A percentile compares a stretch with the other conserved stretches of the same genome.
These are phyloP conservation scores for Colletotrichum caudatum DNA, from an alignment of 2,329 filamentous ascomycete genomes.

Conservation along the genomic window DNA sequence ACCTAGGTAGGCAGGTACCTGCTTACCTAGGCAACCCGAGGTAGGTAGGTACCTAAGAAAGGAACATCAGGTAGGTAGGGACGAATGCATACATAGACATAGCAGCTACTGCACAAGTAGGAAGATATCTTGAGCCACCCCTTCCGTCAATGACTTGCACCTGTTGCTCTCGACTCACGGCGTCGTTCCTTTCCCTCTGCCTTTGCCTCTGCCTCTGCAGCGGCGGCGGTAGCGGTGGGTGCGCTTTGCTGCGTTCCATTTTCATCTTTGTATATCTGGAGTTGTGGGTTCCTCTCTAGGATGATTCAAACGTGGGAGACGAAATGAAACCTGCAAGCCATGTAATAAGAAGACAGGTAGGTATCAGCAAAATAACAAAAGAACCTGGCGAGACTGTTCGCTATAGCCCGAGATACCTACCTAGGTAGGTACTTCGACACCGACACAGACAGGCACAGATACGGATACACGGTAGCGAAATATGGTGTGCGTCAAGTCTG, in stretches of 20 bases:
- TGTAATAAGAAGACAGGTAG: neutral
- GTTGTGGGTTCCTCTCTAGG: neutral
- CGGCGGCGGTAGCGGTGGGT: neutral
- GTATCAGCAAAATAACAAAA: neutral
- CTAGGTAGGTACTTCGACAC: no score
- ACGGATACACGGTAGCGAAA: conserved; percentile 2
- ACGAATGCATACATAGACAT: no score
- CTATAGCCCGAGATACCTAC: neutral
- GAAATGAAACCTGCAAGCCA: neutral
- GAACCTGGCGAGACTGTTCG: neutral
- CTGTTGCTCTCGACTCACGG: neutral
- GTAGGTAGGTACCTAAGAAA: no score
- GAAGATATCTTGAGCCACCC: neutral
- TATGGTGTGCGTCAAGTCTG: conserved; percentile 16
- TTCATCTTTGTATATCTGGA: neutral
- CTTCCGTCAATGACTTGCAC: conserved; percentile 14
- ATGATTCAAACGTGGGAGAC: neutral
- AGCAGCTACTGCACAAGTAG: neutral
- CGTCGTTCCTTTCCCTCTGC: neutral
- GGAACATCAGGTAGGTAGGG: neutral
- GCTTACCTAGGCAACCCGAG: neutral
- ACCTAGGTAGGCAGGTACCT: no score
- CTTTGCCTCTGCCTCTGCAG: neutral
- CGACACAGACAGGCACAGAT: neutral
- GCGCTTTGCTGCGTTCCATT: neutral